A percentile compares a stretch with the other conserved stretches of the same genome.
phyloP scores from a whole-genome alignment of 2,329 filamentous ascomycete species.

The Diaporthe aspalathi region DNA sequence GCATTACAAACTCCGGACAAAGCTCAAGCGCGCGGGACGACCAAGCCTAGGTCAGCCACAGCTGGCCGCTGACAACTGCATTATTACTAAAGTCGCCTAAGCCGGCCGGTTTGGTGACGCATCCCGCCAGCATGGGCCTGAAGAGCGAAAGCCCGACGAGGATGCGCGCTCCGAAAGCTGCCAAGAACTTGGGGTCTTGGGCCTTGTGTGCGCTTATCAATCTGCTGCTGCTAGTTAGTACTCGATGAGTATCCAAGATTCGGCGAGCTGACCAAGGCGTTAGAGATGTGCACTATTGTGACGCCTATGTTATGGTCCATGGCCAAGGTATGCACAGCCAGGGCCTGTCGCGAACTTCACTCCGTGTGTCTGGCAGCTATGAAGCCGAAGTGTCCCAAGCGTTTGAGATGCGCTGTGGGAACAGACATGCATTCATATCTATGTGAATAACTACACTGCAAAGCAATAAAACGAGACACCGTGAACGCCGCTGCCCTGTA shows the following conservation, averaged over 20 bases:
- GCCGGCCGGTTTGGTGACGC: not conserved
- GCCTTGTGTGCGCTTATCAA: conserved; percentile 20
- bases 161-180: not conserved
- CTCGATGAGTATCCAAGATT: conserved; percentile 1
- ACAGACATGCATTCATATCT: not conserved
- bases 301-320: not conserved
- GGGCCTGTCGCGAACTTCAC: not conserved
- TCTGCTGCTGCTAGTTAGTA: not conserved
- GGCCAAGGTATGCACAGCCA: too few species aligned
- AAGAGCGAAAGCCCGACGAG: conserved; percentile 17
- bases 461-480: not conserved
- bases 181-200: not conserved
- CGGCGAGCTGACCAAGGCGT: conserved; percentile 1
- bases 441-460: not conserved
- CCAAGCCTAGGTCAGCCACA: not conserved
- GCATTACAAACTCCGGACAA: not conserved
- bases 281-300: not conserved
- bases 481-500: not conserved
- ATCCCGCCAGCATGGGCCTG: not conserved
- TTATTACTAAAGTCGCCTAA: conserved; percentile 4
- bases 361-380: not conserved
- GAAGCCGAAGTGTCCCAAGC: not conserved
- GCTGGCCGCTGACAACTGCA: not conserved
- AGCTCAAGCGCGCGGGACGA: not conserved
- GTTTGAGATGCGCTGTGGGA: not conserved